Conservation (phyloP, 495 filamentous ascomycete genomes). For the Penicillium simplicissimum region DNA sequence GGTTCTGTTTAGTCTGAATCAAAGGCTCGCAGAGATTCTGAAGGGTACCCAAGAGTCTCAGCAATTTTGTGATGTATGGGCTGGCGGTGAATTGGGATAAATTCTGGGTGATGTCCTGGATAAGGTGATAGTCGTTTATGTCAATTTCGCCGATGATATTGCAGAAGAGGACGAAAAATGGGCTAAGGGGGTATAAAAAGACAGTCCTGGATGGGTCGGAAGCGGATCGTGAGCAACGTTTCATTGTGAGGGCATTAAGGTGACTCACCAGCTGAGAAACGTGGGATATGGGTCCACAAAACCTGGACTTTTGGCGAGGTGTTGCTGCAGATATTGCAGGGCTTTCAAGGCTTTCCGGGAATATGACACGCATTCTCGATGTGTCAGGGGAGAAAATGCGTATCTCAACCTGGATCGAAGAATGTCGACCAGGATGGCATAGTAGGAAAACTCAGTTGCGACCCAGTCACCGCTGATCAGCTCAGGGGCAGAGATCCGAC, state of each 20-base stretch:
- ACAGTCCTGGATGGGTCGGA: conserved; percentile 22
- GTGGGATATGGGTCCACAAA: conserved; percentile 32
- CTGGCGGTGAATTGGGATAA: conserved; percentile 26
- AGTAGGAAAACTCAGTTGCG: conserved; percentile 31
- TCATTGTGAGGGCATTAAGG: background rate
- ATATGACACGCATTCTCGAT: conserved; percentile 29
- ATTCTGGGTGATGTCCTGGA: conserved; percentile 24
- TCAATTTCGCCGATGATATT: conserved; percentile 32
- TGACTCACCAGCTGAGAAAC: conserved; percentile 32
- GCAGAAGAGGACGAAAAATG: conserved; percentile 38
- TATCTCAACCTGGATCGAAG: conserved; percentile 28
- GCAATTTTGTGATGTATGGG: conserved; percentile 26
- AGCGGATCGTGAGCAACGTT: background rate
- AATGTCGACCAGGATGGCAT: conserved; percentile 34
- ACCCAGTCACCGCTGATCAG: conserved; percentile 25
- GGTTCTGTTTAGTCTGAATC: conserved; percentile 18
- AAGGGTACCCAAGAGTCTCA: conserved; percentile 23
- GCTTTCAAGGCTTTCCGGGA: conserved; percentile 28
- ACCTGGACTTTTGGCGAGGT: conserved; percentile 19
- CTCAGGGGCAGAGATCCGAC: conserved; percentile 15
- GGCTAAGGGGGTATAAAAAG: conserved; percentile 30
- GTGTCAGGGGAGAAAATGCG: conserved; percentile 24
- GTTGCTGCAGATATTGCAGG: conserved; percentile 28
- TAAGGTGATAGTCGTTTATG: conserved; percentile 28
- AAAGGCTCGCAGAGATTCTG: conserved; percentile 29